These are phyloP conservation scores for Incumbomyces delicatus DNA, from an alignment of 2,329 filamentous ascomycete genomes.

Conservation along the genomic window DNA sequence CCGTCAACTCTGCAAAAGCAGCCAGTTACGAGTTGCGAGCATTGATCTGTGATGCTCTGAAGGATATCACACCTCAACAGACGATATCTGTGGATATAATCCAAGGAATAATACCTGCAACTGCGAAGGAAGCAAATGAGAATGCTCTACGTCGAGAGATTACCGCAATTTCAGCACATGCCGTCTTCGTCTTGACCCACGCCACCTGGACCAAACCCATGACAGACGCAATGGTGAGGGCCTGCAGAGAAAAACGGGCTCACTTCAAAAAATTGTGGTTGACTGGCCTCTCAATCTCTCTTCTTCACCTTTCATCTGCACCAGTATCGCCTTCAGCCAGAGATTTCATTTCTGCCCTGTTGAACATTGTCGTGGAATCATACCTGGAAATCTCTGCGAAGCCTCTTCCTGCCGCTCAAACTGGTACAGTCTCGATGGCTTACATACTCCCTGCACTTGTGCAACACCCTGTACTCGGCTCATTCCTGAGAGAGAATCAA, in stretches of 20 bases:
- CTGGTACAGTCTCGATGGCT: conserved; percentile 67
- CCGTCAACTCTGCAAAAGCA: conserved; percentile 75
- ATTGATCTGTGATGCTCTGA: conserved; percentile 71
- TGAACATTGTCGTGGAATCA: conserved; percentile 48
- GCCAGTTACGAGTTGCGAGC: conserved; percentile 75
- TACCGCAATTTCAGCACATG: conserved; percentile 56
- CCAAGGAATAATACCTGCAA: conserved; percentile 55
- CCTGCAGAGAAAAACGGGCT: conserved; percentile 74
- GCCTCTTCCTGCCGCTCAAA: conserved; percentile 68
- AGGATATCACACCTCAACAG: conserved; percentile 50
- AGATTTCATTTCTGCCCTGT: conserved; percentile 40
- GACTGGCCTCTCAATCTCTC: conserved; percentile 30
- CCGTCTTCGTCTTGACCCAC: conserved; percentile 52
- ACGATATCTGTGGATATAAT: conserved; percentile 58
- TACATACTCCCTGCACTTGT: conserved; percentile 39
- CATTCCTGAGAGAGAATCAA: conserved; percentile 1
- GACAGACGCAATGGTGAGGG: conserved; percentile 66
- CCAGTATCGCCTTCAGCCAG: conserved; percentile 33
- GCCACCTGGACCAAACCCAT: conserved; percentile 56
- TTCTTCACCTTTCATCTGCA: conserved; percentile 20
- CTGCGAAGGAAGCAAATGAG: conserved; percentile 83
- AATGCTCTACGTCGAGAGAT: conserved; percentile 67
- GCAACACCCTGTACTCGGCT: conserved; percentile 22
- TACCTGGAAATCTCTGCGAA: conserved; percentile 74
- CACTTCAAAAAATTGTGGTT: conserved; percentile 72